Percentiles rank a stretch among this genome's conserved stretches.
Evolutionary conservation across 192 early-diverging fungal genomes (phyloP).

Genomic region (Coemansia sp.): DNA sequence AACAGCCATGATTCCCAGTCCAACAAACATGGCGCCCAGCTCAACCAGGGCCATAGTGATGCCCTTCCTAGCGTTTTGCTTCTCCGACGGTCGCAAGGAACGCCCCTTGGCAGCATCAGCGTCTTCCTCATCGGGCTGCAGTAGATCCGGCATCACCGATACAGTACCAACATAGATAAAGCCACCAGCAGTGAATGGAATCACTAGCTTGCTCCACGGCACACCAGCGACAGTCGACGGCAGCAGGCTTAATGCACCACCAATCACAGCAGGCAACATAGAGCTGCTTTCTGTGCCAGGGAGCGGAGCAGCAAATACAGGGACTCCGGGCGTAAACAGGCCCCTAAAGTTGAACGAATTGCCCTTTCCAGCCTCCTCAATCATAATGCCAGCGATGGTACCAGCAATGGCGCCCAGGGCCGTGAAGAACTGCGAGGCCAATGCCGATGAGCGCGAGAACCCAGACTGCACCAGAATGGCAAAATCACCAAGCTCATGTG

Average conservation of each 20-base stretch:
- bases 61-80: slow-evolving; percentile 22
- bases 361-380: slow-evolving; percentile 66
- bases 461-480: slow-evolving; percentile 84
- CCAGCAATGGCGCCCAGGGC: slow-evolving; percentile 82
- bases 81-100: slow-evolving; percentile 7
- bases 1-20: slow-evolving; percentile 72
- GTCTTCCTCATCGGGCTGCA: slow-evolving; percentile 64
- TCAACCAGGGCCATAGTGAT: slow-evolving; percentile 57
- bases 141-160: slow-evolving; percentile 79
- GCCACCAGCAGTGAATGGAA: slow-evolving; percentile 86
- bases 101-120: slow-evolving; percentile 27
- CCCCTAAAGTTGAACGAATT: slow-evolving; percentile 35
- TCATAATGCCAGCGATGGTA: slow-evolving; percentile 72
- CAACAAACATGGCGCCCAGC: slow-evolving; percentile 71
- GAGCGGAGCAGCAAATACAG: slow-evolving; percentile 37
- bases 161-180: slow-evolving; percentile 87
- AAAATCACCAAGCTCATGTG: slow-evolving; percentile 88
- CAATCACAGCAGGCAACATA: slow-evolving; percentile 22
- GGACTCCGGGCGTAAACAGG: slow-evolving; percentile 30
- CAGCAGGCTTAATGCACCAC: slow-evolving; percentile 30
- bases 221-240: slow-evolving; percentile 60
- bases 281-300: not conserved
- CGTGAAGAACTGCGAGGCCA: slow-evolving; percentile 78
- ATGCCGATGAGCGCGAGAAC: slow-evolving; percentile 70
- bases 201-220: slow-evolving; percentile 74